Percentiles rank a stretch among this genome's conserved stretches.
phyloP scores from a whole-genome alignment of 1,284 basidiomycete species.

The Trichosporon coremiiforme region DNA sequence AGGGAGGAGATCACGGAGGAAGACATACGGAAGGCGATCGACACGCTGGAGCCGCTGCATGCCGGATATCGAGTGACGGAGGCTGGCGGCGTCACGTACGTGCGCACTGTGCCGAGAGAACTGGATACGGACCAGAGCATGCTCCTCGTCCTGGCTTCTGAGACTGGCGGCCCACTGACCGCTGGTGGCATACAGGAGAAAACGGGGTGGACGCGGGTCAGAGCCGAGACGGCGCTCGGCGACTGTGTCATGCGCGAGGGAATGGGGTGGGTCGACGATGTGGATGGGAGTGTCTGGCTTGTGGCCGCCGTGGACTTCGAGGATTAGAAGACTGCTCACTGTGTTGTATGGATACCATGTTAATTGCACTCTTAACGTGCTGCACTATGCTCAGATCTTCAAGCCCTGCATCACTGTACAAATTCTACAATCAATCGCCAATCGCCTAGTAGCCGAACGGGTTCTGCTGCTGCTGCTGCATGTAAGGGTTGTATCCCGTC shows the following conservation, averaged over 20 bases:
- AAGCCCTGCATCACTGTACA: neutral
- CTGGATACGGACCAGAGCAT: constrained; percentile 78
- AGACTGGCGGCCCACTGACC: constrained; percentile 62
- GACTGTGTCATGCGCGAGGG: constrained; percentile 90
- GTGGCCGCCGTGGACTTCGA: constrained; percentile 47
- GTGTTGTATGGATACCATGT: neutral
- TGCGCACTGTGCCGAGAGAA: constrained; percentile 60
- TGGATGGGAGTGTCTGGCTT: constrained; percentile 60
- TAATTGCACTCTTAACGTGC: neutral
- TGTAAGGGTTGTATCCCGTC: constrained; percentile 49
- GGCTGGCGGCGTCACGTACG: constrained; percentile 36
- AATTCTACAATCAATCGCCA: neutral
- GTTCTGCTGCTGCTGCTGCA: constrained; percentile 27
- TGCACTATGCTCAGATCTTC: no score
- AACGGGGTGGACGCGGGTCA: constrained; percentile 75
- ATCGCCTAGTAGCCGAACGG: constrained; percentile 26
- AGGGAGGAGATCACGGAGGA: constrained; percentile 65
- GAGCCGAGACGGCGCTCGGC: constrained; percentile 75
- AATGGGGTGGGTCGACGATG: constrained; percentile 90
- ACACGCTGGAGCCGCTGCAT: constrained; percentile 80
- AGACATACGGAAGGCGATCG: constrained; percentile 82
- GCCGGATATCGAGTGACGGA: constrained; percentile 80
- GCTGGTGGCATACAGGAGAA: constrained; percentile 63
- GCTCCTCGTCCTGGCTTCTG: constrained; percentile 72
- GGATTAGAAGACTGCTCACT: constrained; percentile 10